Conservation (phyloP, 1,284 basidiomycete species). For the Austropuccinia psidii region DNA sequence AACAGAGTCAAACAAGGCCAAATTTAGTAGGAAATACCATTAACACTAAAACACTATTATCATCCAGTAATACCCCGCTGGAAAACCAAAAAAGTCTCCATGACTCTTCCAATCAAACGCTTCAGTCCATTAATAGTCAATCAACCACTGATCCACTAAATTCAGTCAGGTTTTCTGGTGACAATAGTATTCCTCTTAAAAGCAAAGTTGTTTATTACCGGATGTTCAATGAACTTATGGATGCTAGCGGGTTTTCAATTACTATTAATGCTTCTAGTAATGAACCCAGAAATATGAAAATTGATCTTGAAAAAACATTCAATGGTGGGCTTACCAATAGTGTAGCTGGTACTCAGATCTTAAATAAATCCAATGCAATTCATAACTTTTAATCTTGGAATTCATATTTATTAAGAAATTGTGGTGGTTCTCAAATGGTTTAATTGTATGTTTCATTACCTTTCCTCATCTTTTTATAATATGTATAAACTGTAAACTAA, state of each 20-base stretch:
- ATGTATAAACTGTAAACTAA: no score
- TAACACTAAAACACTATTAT: no score
- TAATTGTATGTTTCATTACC: constrained; percentile 59
- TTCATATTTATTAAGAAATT: constrained; percentile 72
- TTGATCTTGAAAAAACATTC: no score
- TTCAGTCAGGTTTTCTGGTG: background rate
- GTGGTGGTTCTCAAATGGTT: constrained; percentile 76
- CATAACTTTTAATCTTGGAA: constrained; percentile 78
- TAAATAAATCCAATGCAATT: constrained; percentile 58
- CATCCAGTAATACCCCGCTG: no score
- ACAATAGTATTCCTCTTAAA: background rate
- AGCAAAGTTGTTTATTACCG: background rate
- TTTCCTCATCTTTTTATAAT: background rate
- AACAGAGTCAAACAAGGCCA: no score
- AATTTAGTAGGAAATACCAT: no score
- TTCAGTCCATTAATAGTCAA: background rate
- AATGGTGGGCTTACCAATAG: no score
- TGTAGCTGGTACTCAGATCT: no score
- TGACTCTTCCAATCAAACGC: background rate
- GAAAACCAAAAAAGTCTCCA: no score
- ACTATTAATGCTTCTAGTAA: background rate
- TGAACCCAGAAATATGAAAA: no score
- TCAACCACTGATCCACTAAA: background rate
- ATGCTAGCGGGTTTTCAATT: constrained; percentile 25
- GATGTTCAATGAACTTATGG: constrained; percentile 24